Percentiles rank a stretch among this genome's conserved stretches.
Evolutionary conservation across 2,329 filamentous ascomycete species (phyloP).

Genomic region (Cryphonectria nitschkei): DNA sequence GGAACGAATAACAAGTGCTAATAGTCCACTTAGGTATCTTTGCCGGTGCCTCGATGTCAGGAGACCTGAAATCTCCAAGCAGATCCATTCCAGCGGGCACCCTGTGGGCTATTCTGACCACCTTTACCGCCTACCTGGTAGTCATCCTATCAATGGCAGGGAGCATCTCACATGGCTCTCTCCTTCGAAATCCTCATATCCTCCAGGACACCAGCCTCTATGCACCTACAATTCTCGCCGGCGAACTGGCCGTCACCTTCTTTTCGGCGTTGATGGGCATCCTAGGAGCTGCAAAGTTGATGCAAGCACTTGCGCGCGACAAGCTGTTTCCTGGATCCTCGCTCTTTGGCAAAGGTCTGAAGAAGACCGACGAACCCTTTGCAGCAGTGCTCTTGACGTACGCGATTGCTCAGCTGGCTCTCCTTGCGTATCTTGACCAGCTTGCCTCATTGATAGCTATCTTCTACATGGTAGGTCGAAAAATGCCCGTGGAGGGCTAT

Average conservation of each 20-base stretch:
- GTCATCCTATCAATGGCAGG: conserved; percentile 80
- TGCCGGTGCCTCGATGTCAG: conserved; percentile 86
- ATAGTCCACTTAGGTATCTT: conserved; percentile 58
- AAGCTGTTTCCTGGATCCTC: conserved; percentile 76
- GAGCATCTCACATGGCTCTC: conserved; percentile 73
- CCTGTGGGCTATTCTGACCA: conserved; percentile 74
- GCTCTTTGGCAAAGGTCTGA: conserved; percentile 74
- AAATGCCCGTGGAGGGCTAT: background rate
- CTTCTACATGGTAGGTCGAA: conserved; percentile 69
- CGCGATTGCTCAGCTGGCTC: conserved; percentile 73
- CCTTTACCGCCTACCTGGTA: conserved; percentile 74
- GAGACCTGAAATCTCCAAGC: conserved; percentile 80
- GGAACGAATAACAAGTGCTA: conserved; percentile 48
- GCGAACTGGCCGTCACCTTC: conserved; percentile 80
- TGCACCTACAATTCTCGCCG: conserved; percentile 71
- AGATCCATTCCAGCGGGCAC: conserved; percentile 86
- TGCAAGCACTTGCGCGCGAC: conserved; percentile 82
- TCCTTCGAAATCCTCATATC: conserved; percentile 76
- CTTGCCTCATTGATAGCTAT: conserved; percentile 90
- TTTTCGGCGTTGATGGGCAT: conserved; percentile 89
- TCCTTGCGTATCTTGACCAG: conserved; percentile 83
- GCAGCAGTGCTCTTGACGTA: conserved; percentile 79
- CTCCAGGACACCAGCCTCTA: conserved; percentile 84
- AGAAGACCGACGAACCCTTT: conserved; percentile 73
- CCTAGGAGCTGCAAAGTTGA: conserved; percentile 80